phyloP scores from a whole-genome alignment of 345 rosid species.

The Euphorbia peplus region DNA sequence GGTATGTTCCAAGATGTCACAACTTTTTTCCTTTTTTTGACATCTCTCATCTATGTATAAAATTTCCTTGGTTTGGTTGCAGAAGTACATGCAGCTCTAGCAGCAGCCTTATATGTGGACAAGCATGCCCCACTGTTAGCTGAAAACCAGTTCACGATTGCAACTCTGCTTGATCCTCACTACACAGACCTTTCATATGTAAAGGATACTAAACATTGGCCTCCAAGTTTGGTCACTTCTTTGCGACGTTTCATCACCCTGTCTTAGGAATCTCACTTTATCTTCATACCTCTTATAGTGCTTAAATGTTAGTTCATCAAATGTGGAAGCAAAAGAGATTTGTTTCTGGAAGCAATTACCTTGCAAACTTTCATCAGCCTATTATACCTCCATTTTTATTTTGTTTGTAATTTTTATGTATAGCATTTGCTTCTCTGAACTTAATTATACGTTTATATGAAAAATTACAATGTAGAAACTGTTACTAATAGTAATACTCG shows the following conservation, averaged over 20 bases:
- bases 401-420: not conserved
- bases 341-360: not conserved
- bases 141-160: constrained; percentile 56
- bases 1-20: constrained; percentile 24
- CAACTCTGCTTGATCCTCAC: constrained; percentile 57
- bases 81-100: constrained; percentile 67
- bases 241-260: constrained; percentile 55
- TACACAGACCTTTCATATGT: constrained; percentile 52
- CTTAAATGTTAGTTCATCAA: not conserved
- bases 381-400: not conserved
- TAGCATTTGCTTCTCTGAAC: not conserved
- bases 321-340: not conserved
- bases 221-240: constrained; percentile 62
- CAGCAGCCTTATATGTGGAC: constrained; percentile 54
- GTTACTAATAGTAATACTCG: too few relatives aligned
- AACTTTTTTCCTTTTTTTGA: not conserved
- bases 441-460: not conserved
- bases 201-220: constrained; percentile 60
- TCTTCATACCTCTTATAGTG: not conserved
- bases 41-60: not conserved
- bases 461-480: not conserved
- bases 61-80: constrained; percentile 5
- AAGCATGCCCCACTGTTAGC: constrained; percentile 59
- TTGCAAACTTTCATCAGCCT: not conserved
- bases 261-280: constrained; percentile 20